Percentiles rank a stretch among this genome's conserved stretches.
Evolutionary conservation across 2,329 filamentous ascomycete genomes (phyloP).

Genomic region (Sporothrix globosa): DNA sequence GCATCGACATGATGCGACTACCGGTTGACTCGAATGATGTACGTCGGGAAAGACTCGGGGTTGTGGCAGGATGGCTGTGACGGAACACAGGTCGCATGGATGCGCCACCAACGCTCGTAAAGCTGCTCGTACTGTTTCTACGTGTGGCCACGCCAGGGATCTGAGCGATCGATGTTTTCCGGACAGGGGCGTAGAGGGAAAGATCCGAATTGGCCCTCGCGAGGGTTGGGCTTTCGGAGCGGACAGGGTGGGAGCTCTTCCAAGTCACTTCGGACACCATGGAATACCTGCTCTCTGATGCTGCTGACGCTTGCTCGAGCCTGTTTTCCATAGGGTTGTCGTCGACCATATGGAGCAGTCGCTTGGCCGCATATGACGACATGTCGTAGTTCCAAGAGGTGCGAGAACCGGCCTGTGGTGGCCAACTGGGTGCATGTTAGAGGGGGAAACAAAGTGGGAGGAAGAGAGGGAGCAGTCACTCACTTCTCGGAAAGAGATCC

Average conservation of each 20-base stretch:
- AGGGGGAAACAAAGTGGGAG: not conserved
- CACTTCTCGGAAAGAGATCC: conserved; percentile 40
- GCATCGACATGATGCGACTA: conserved; percentile 45
- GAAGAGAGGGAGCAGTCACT: conserved; percentile 14
- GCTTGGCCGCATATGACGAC: conserved; percentile 52
- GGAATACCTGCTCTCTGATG: conserved; percentile 45
- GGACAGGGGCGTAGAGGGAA: conserved; percentile 53
- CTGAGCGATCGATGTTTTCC: conserved; percentile 53
- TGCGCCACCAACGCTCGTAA: conserved; percentile 31
- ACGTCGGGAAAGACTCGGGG: conserved; percentile 46
- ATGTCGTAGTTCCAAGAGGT: conserved; percentile 51
- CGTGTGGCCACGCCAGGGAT: conserved; percentile 57
- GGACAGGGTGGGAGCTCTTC: conserved; percentile 45
- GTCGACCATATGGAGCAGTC: conserved; percentile 48
- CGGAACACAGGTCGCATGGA: conserved; percentile 44
- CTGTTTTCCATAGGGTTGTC: conserved; percentile 43
- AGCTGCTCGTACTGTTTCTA: conserved; percentile 38
- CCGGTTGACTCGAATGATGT: conserved; percentile 48
- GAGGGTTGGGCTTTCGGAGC: conserved; percentile 41
- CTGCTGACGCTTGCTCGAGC: conserved; percentile 43
- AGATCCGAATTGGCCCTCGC: conserved; percentile 53
- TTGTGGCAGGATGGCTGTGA: conserved; percentile 47
- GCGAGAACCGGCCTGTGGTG: conserved; percentile 42
- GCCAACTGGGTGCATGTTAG: conserved; percentile 40
- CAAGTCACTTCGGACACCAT: conserved; percentile 44